Conservation (phyloP, 228 moss, liverwort and hornwort species). For the Sphagnum magellanicum region DNA sequence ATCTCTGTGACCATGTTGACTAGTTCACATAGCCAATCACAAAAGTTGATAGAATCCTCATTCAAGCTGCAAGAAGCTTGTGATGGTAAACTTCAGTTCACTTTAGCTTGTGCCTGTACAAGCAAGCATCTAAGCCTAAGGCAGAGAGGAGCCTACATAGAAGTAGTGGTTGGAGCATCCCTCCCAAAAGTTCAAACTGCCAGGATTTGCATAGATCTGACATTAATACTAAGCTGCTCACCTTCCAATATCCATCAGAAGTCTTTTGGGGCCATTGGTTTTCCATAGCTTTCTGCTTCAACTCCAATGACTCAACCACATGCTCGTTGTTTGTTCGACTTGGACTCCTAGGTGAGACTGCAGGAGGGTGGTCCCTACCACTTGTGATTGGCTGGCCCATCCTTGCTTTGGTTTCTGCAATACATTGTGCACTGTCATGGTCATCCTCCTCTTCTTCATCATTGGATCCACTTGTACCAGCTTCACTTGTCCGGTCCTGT, state of each 20-base stretch:
- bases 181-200: too few species aligned
- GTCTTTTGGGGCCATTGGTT: slow-evolving; percentile 8
- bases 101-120: too few species aligned
- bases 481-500: slow-evolving; percentile 90
- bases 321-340: slow-evolving; percentile 17
- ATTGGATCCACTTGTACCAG: slow-evolving; percentile 78
- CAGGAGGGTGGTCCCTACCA: slow-evolving; percentile 48
- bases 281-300: slow-evolving; percentile 40
- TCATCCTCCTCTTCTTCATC: slow-evolving; percentile 21
- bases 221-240: slow-evolving; percentile 2
- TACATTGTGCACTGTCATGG: slow-evolving; percentile 18
- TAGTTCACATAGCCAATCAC: too few species aligned
- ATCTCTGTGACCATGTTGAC: too few species aligned
- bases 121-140: too few species aligned
- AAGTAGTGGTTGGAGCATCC: too few species aligned
- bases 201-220: too few species aligned
- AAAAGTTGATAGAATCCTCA: too few species aligned
- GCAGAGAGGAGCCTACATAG: too few species aligned
- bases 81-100: too few species aligned
- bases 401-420: slow-evolving; percentile 57
- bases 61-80: too few species aligned
- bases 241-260: slow-evolving; percentile 14
- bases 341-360: slow-evolving; percentile 20
- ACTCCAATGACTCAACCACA: slow-evolving; percentile 27
- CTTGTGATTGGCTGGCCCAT: slow-evolving; percentile 91